Evolutionary conservation across 441 rosid genomes (phyloP).

Genomic region (Capsella rubella): DNA sequence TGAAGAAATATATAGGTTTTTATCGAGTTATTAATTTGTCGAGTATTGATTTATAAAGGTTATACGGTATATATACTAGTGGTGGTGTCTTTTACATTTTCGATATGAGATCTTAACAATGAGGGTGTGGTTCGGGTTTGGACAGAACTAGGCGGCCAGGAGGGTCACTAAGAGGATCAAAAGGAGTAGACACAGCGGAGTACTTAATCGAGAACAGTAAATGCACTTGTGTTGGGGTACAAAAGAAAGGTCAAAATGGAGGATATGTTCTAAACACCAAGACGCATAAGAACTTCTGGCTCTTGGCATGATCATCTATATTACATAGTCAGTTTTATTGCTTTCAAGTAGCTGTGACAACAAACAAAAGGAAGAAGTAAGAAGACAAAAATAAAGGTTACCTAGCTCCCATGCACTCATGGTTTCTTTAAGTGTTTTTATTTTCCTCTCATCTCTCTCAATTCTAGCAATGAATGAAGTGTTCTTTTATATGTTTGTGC

Average conservation of each 20-base stretch:
- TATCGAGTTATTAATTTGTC: too few relatives aligned
- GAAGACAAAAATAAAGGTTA: slow-evolving; percentile 21
- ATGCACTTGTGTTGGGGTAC: slow-evolving; percentile 87
- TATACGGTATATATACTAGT: too few relatives aligned
- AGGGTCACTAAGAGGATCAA: slow-evolving; percentile 58
- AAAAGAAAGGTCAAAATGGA: slow-evolving; percentile 79
- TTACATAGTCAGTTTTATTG: slow-evolving; percentile 37
- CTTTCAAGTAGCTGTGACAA: slow-evolving; percentile 12
- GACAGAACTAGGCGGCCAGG: slow-evolving; percentile 57
- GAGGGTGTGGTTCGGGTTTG: slow-evolving; percentile 2
- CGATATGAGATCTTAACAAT: not conserved
- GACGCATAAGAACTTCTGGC: slow-evolving; percentile 92
- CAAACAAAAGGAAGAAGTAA: not conserved
- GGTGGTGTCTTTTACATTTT: not conserved
- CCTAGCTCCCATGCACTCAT: not conserved
- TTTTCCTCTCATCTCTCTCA: slow-evolving; percentile 7
- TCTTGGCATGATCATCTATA: slow-evolving; percentile 59
- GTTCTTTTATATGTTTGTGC: slow-evolving; percentile 1
- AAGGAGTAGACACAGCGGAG: slow-evolving; percentile 72
- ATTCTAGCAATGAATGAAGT: slow-evolving; percentile 27
- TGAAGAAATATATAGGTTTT: too few relatives aligned
- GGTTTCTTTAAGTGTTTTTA: slow-evolving; percentile 30
- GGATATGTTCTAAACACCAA: slow-evolving; percentile 90
- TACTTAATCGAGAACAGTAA: slow-evolving; percentile 81
- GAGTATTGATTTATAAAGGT: too few relatives aligned